These are phyloP conservation scores for Butyriboletus appendiculatus DNA, from an alignment of 1,284 basidiomycete species.

Conservation along the genomic window DNA sequence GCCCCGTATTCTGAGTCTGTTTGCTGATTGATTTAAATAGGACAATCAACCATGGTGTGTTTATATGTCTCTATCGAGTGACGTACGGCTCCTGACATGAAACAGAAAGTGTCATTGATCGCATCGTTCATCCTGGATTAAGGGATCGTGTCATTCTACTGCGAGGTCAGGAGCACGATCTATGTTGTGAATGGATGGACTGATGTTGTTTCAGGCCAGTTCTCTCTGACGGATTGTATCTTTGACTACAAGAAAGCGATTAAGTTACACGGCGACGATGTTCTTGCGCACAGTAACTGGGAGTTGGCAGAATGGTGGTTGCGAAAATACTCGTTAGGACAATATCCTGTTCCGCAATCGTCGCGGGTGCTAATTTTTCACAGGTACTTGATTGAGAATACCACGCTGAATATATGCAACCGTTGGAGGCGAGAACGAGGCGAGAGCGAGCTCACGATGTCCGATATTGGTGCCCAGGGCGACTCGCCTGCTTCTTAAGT, in stretches of 20 bases:
- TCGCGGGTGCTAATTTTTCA: conserved; percentile 3
- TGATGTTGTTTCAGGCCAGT: conserved; percentile 60
- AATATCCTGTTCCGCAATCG: background rate
- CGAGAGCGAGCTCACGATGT: conserved; percentile 59
- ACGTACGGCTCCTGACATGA: conserved; percentile 9
- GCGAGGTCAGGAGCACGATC: conserved; percentile 53
- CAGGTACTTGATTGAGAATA: conserved; percentile 72
- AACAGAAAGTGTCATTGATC: conserved; percentile 85
- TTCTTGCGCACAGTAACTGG: conserved; percentile 86
- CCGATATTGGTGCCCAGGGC: conserved; percentile 53
- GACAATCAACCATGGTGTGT: conserved; percentile 79
- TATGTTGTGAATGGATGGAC: conserved; percentile 25
- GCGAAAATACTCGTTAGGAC: conserved; percentile 58
- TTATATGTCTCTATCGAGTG: conserved; percentile 25
- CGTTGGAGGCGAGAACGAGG: conserved; percentile 78
- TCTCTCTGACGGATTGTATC: conserved; percentile 75
- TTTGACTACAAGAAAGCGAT: conserved; percentile 67
- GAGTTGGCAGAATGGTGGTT: conserved; percentile 85
- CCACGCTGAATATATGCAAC: conserved; percentile 65
- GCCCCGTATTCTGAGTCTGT: background rate
- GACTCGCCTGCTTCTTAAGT: conserved; percentile 37
- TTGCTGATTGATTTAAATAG: conserved; percentile 39
- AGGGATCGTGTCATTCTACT: conserved; percentile 88
- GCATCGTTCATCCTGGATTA: conserved; percentile 82
- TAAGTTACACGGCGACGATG: conserved; percentile 85